Base-by-base conservation (phyloP, 768 basidiomycete genomes). In the Amanita jacksonii region DNA sequence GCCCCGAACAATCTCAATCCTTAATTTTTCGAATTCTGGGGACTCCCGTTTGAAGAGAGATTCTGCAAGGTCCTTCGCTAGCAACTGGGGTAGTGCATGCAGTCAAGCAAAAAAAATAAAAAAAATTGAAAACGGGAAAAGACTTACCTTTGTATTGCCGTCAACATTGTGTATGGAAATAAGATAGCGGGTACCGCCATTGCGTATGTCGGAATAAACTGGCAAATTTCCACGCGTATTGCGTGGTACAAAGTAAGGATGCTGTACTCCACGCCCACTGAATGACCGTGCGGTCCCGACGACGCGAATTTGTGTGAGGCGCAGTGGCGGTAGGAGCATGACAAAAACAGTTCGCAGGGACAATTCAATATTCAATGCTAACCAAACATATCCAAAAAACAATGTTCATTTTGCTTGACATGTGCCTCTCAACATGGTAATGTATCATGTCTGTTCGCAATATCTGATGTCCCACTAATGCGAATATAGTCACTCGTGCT, bases 181-280 rank as follows among this genome's bases (percentile, higher is more conserved):
- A 27, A 74, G 63, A 48, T 76, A 64, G 44, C 76, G 73, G 3
- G 77, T 73, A 47, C 80, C 74, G 23, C 62, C 75, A 57, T 81
- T 85, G 49, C 81, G 77, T 35, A 84, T 57, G 57, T 87, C 81
- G 22, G 81, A 74, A 59, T 86, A 86, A 19, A 89, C 81, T 34
- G 85, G 85, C 23, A 88, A 68, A 38, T 73, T 72, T 24, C 82
- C 81, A 39, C 69, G 69, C 37, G 73, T 59, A 59, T 84, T 87
- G 49, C 85, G 74, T 16, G 75, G 72, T 35, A 89, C 67, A 49
- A 72, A 74, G 62, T 85, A 89, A 22, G 63, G 55, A 37, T 59
- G n/a, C 32, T 43, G 32, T n/a, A 27, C 42, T 5, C 12, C n/a
- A 25, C 19, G 40, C 19, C n/a, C n/a, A n/a, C n/a, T n/a, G n/a